Percentiles rank a stretch among this genome's conserved stretches.
Evolutionary conservation across 108 stramenopile species (phyloP).

Genomic region (Fragilariopsis cylindrus): DNA sequence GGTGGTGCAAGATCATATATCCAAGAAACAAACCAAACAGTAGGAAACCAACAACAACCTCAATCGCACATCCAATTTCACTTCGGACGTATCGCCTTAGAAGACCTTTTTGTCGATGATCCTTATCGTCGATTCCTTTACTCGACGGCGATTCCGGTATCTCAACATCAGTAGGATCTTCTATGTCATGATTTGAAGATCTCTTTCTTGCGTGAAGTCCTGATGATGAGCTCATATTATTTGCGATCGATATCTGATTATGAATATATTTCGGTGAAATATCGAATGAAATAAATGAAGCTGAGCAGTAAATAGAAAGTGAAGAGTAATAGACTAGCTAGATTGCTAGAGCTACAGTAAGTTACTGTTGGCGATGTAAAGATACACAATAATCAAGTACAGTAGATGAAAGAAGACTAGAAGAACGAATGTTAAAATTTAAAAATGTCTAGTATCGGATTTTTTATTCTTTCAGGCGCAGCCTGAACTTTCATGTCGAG

Average conservation of each 20-base stretch:
- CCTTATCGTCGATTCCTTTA: background rate
- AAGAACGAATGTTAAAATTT: too few relatives aligned
- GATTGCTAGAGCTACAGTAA: too few relatives aligned
- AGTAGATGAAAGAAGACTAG: too few relatives aligned
- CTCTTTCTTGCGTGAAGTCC: slow-evolving; percentile 13
- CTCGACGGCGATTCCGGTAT: slow-evolving; percentile 2
- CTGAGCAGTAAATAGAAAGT: too few relatives aligned
- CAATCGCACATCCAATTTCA: slow-evolving; percentile 38
- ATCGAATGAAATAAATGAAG: too few relatives aligned
- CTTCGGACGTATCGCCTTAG: slow-evolving; percentile 24
- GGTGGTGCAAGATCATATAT: slow-evolving; percentile 44
- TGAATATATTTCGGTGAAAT: background rate
- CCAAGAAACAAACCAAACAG: slow-evolving; percentile 40
- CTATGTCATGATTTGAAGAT: background rate
- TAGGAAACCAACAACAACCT: slow-evolving; percentile 38
- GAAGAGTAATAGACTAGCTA: too few relatives aligned
- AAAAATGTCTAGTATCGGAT: too few relatives aligned
- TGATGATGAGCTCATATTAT: background rate
- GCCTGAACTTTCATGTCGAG: too few relatives aligned
- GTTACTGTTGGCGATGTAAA: too few relatives aligned
- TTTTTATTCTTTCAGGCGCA: too few relatives aligned
- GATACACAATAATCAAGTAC: too few relatives aligned
- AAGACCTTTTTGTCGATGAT: background rate
- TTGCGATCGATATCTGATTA: background rate
- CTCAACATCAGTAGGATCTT: background rate